Base-by-base conservation (phyloP, 352 stramenopile genomes). In the Phytophthora tentaculata region DNA sequence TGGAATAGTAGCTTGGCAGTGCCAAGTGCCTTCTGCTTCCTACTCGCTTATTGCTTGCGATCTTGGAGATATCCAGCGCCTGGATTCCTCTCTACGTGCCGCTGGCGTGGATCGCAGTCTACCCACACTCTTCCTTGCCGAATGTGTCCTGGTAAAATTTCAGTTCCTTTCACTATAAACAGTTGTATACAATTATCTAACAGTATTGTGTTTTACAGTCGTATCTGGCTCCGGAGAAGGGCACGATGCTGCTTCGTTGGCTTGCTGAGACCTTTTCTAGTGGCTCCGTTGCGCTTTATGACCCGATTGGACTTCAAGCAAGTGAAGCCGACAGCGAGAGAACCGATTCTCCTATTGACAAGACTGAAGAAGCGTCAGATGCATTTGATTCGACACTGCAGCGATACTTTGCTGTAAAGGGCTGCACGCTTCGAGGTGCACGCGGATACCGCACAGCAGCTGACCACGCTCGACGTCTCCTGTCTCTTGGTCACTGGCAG, bases 351-450 rank as follows among this genome's bases (percentile, higher is more conserved):
- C 22, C 50, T 12, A 32, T 19, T 8, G 49, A 51, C 2, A 57
- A 71, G 4, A 23, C 43, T 19, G 53, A 66, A 6, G 52, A 73
- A 55, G 28, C 61, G 5, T n/a, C 35, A 9, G 35, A 49, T 35
- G 59, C 80, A 1, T 94, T 91, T 68, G 77, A 76, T 7, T 64
- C 61, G 23, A 86, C 74, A 16, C 57, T 90, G 37, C 78, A 88
- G 55, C 64, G 58, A 17, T 94, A 94, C 56, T 94, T 94, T 57
- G 63, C 74, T 5, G 67, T 79, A 17, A 94, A 94, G 67, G 85
- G 85, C 29, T 94, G 85, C 53, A 76, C 83, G 10, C 58, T 94
- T 64, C 80, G 81, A 43, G 80, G 79, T 19, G 67, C 75, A 1
- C 71, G 61, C 19, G 57, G 55, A 19, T 89, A 83, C 48, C 65